Evolutionary conservation across 2,329 filamentous ascomycete species (phyloP), one percentile per base, ranked within the genome.

Genomic region (Diaporthe vaccinii): DNA sequence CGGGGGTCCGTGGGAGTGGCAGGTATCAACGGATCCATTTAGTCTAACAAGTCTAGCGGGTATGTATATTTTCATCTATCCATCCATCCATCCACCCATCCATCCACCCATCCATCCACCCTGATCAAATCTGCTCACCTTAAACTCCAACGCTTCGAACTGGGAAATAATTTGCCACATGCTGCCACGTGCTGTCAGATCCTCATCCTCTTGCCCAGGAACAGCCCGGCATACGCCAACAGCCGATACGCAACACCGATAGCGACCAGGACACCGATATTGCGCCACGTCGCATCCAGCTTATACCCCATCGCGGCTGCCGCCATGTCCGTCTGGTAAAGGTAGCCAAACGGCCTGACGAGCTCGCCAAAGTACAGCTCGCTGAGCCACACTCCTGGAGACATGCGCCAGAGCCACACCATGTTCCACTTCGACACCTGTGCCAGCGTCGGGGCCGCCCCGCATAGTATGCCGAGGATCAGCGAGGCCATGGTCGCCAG

Each of bases 331-430:
- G 89, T 83, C 17, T 88, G 77, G 80, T 90, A 91, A 7, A 91
- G 78, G 76, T 89, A 88, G 0, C 77, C 79, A 76, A 89, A 84
- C 1, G 88, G 89, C 36, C 78, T 80, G 6, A 90, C 81, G 69
- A 90, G 86, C 79, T 88, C 83, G 0, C 86, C 87, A 77, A 90
- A 90, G 79, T 91, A 91, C 17, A 88, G 80, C 80, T 91, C 89
- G 0, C 88, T 86, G 34, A 90, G 83, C 89, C 89, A 91, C 0
- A 88, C 87, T 3, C 86, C 89, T 0, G 89, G 90, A 14, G 84
- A 87, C 22, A 85, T 79, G 20, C 89, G 83, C 89, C 89, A 91
- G 15, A 91, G 81, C 88, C 89, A 89, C 72, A 86, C 85, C 78
- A 91, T 78, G 55, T 89, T 84, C 89, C 89, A 91, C 0, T 78